Evolutionary conservation across 2,329 filamentous ascomycete species (phyloP).

Genomic region (Claviceps cyperi): DNA sequence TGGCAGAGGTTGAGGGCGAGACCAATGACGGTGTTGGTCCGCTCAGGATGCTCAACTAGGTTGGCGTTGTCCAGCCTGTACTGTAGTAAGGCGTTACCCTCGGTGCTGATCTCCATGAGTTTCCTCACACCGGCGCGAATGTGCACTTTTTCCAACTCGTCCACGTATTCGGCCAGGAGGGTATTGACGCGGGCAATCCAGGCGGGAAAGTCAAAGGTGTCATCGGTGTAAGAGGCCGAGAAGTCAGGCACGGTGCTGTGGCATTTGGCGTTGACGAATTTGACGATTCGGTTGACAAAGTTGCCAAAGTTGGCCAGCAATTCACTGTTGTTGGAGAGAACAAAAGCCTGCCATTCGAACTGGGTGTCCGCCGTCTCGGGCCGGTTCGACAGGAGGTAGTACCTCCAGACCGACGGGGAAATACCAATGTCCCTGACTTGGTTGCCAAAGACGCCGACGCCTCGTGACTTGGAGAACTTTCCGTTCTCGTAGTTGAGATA

Average conservation of each 20-base stretch:
- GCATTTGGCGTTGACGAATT: slow-evolving; percentile 65
- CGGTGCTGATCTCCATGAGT: slow-evolving; percentile 51
- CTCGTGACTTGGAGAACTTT: slow-evolving; percentile 86
- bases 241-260: slow-evolving; percentile 53
- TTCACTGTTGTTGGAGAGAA: slow-evolving; percentile 76
- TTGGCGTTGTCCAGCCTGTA: slow-evolving; percentile 41
- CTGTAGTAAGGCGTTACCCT: slow-evolving; percentile 36
- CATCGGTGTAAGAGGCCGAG: slow-evolving; percentile 38
- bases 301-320: slow-evolving; percentile 66
- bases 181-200: slow-evolving; percentile 30
- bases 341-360: slow-evolving; percentile 78
- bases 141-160: slow-evolving; percentile 55
- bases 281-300: slow-evolving; percentile 59
- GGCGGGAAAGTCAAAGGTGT: slow-evolving; percentile 28
- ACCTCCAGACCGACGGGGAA: slow-evolving; percentile 78
- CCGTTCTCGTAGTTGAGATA: slow-evolving; percentile 75
- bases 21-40: slow-evolving; percentile 48
- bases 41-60: slow-evolving; percentile 37
- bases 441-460: slow-evolving; percentile 82
- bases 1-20: slow-evolving; percentile 74
- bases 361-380: slow-evolving; percentile 79
- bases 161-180: slow-evolving; percentile 50
- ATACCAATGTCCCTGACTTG: slow-evolving; percentile 78
- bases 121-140: slow-evolving; percentile 52
- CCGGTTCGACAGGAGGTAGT: slow-evolving; percentile 73